Base-by-base conservation (phyloP, 768 basidiomycete genomes). In the Amanita muscaria region DNA sequence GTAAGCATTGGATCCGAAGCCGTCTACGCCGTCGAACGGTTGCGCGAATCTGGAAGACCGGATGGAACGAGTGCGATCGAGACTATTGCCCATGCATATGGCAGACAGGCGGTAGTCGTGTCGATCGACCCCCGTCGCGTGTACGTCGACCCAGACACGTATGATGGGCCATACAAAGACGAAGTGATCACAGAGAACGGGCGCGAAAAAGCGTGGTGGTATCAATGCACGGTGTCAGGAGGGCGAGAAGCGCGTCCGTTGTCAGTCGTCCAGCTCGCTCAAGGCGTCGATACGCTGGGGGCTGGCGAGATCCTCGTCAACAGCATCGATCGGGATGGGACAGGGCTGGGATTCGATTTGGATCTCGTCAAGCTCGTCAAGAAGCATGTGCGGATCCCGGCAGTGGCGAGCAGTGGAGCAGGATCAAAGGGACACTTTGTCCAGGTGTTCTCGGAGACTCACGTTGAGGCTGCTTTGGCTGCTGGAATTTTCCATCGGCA, bases 1-100 rank as follows among this genome's bases (percentile, higher is more conserved):
- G 93, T 99, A 38, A 92, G 88, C 59, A 92, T 99, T 60, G 94
- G 94, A 14, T 87, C 84, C 22, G 96, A 99, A 54, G 94, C 96
- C 1, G 96, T 98, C 14, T 79, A 84, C 50, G 89, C 92, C 18
- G 92, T 96, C 44, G 94, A 98, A 67, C 78, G 76, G 47, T 66
- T 93, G 51, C 76, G 77, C 30, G 67, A 65, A 53, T 57, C 66
- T 3, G 69, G 73, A 14, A 64, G 65, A 47, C 71, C 72, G 5
- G 79, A 83, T 46, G 88, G 88, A 10, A 77, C 73, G 39, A 91
- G 89, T 52, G 87, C 85, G 12, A 96, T 99, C 56, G 93, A 96
- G 68, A 83, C 81, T 7, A 98, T 99, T 57, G 87, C 92, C 3
- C 70, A 70, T 40, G 79, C 74, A 38, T 99, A 99, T 60, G 96